These are phyloP conservation scores for Bretschneidera sinensis DNA, from an alignment of 345 rosid genomes.

Conservation along the genomic window DNA sequence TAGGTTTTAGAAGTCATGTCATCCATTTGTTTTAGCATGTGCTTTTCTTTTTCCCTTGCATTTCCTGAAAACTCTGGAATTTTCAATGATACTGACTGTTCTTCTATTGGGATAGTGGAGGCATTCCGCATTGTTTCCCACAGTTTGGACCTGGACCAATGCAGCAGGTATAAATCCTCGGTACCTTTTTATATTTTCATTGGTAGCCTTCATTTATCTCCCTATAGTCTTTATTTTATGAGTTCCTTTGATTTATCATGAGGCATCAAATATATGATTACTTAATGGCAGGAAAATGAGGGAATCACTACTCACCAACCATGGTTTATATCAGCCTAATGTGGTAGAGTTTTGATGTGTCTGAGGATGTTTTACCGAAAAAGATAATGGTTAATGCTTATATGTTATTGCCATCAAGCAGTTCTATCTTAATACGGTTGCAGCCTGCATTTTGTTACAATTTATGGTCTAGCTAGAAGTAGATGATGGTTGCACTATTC, in stretches of 20 bases:
- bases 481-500: not conserved
- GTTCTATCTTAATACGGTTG: not conserved
- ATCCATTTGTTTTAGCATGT: too few relatives aligned
- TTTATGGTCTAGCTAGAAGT: not conserved
- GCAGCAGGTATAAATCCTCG: constrained; percentile 58
- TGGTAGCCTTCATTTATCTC: not conserved
- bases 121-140: constrained; percentile 95
- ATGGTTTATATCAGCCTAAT: too few relatives aligned
- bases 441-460: too few relatives aligned
- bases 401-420: not conserved
- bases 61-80: not conserved
- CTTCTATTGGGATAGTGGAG: constrained; percentile 59
- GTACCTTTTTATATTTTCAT: constrained; percentile 3
- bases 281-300: not conserved
- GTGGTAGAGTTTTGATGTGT: too few relatives aligned
- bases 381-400: too few relatives aligned
- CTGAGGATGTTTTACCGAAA: too few relatives aligned
- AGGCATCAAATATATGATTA: not conserved
- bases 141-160: constrained; percentile 92
- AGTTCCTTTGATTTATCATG: constrained; percentile 2
- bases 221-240: not conserved
- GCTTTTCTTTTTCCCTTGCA: too few relatives aligned
- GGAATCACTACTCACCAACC: too few relatives aligned
- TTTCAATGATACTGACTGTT: not conserved
- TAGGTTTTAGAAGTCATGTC: too few relatives aligned